A percentile compares a stretch with the other conserved stretches of the same genome.
phyloP scores from a whole-genome alignment of 1,139 yeast genomes.

The Yamadazyma oceani region DNA sequence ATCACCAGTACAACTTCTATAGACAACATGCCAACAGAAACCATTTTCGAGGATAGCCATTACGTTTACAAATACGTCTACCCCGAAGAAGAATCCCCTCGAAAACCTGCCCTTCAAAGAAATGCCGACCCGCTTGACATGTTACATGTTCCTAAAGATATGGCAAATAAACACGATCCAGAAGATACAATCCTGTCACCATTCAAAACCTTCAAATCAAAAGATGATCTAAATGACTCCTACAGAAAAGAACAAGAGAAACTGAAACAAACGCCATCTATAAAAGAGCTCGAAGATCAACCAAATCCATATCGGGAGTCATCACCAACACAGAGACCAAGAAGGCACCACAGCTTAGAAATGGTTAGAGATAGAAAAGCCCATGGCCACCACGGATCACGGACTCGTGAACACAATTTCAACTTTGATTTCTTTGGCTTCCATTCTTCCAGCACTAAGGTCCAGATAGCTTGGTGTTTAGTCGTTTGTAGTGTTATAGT shows the following conservation, averaged over 20 bases:
- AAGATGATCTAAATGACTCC: conserved; percentile 13
- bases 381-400: not conserved
- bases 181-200: too few species aligned
- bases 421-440: conserved; percentile 8
- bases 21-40: not conserved
- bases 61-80: conserved; percentile 9
- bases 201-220: conserved; percentile 16
- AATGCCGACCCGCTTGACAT: conserved; percentile 6
- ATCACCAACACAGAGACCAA: not conserved
- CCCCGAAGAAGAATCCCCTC: conserved; percentile 7
- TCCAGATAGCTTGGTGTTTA: conserved; percentile 4
- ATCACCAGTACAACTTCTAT: not conserved
- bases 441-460: conserved; percentile 4
- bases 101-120: not conserved
- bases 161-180: too few species aligned
- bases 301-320: too few species aligned
- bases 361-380: not conserved
- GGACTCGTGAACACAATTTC: not conserved
- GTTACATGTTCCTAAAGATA: conserved; percentile 4
- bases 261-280: not conserved
- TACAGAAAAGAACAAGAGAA: conserved; percentile 12
- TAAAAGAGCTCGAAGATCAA: too few species aligned
- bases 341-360: not conserved
- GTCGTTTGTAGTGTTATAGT: not conserved
- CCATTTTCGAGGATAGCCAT: not conserved